Conservation (phyloP, 2,329 filamentous ascomycete species). For the Fragosphaeria purpurea region DNA sequence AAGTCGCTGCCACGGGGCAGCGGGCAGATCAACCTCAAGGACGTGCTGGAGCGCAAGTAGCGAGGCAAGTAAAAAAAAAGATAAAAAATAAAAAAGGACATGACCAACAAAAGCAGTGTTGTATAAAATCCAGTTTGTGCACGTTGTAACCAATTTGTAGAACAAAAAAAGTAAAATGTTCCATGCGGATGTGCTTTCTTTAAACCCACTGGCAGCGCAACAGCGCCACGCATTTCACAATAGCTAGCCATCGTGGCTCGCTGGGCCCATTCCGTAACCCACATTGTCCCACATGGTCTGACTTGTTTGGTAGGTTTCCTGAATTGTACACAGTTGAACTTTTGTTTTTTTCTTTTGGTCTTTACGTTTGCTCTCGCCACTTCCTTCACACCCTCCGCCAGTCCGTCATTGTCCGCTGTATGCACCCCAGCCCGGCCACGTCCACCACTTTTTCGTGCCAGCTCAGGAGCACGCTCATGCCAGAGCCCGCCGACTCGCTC, state of each 20-base stretch:
- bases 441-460: conserved; percentile 99
- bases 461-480: conserved; percentile 93
- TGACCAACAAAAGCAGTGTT: too few relatives aligned
- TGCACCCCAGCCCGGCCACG: conserved; percentile 79
- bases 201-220: too few relatives aligned
- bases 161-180: background rate
- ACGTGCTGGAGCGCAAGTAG: conserved; percentile 50
- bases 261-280: too few relatives aligned
- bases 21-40: conserved; percentile 79
- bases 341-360: too few relatives aligned
- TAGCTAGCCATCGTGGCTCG: too few relatives aligned
- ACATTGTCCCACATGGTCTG: too few relatives aligned
- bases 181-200: background rate
- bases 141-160: background rate
- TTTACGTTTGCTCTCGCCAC: too few relatives aligned
- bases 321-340: too few relatives aligned
- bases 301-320: too few relatives aligned
- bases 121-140: too few relatives aligned
- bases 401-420: conserved; percentile 93
- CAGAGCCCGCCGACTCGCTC: conserved; percentile 65
- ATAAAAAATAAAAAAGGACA: background rate
- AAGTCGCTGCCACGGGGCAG: conserved; percentile 75
- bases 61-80: background rate
- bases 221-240: too few relatives aligned
- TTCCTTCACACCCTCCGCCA: conserved; percentile 69